Conservation (phyloP, 164 flowering plant species). For the Brasenia schreberi region DNA sequence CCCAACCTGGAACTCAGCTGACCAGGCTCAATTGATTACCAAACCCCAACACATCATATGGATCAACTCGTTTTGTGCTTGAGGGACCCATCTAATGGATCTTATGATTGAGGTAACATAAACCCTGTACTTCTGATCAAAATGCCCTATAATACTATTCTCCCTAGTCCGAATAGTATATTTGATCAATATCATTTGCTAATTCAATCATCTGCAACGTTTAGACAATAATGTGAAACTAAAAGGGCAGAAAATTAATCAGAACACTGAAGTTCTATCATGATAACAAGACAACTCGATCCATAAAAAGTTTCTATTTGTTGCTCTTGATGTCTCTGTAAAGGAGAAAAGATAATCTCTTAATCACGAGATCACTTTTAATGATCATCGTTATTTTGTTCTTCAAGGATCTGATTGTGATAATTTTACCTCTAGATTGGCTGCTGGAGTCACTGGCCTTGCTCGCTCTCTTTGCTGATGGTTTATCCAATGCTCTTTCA, state of each 20-base stretch:
- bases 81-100: too few species aligned
- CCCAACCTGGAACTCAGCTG: too few species aligned
- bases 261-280: not conserved
- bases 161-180: too few species aligned
- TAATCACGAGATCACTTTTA: not conserved
- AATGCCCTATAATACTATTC: too few species aligned
- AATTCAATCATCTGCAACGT: too few species aligned
- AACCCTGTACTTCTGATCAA: too few species aligned
- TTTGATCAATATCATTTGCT: too few species aligned
- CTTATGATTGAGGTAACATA: too few species aligned
- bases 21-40: too few species aligned
- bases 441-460: conserved; percentile 15
- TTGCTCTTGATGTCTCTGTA: not conserved
- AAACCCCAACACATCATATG: too few species aligned
- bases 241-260: not conserved
- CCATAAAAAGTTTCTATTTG: not conserved
- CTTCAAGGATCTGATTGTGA: not conserved
- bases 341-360: not conserved
- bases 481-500: conserved; percentile 46
- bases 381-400: not conserved
- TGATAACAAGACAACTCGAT: not conserved
- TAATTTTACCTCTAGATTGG: conserved; percentile 26
- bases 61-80: too few species aligned
- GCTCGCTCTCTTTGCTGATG: conserved; percentile 48
- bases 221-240: not conserved